Conservation (phyloP, 164 flowering plant species). For the Liquidambar formosana region DNA sequence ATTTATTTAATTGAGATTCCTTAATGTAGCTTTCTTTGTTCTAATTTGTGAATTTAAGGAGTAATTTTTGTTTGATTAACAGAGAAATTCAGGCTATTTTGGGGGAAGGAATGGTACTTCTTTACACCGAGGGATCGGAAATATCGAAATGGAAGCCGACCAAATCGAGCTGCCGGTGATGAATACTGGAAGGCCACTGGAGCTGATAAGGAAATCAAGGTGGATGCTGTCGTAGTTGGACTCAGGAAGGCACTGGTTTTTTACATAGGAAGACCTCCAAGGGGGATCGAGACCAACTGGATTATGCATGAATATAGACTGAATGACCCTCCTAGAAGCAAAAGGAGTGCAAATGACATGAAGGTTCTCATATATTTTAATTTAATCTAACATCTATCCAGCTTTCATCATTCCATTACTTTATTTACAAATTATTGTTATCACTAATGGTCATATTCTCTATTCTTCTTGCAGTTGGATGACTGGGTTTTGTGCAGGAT, state of each 20-base stretch:
- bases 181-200: constrained; percentile 13
- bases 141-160: constrained; percentile 8
- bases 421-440: neutral
- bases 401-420: neutral
- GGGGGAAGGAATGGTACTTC: constrained; percentile 5
- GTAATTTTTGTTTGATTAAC: no score
- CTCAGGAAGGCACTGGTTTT: no score
- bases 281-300: constrained; percentile 11
- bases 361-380: neutral
- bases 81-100: neutral
- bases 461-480: constrained; percentile 4
- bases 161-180: neutral
- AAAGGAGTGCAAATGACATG: neutral
- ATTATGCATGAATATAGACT: constrained; percentile 17
- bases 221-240: no score
- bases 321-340: neutral
- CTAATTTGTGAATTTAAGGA: no score
- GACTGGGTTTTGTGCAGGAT: constrained; percentile 7
- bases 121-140: constrained; percentile 8
- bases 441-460: no score
- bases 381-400: no score
- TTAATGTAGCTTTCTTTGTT: no score
- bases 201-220: no score
- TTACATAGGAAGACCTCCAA: no score
- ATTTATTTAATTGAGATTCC: no score